Conservation (phyloP, 2,329 filamentous ascomycete species). For the Aspergillus fructus region DNA sequence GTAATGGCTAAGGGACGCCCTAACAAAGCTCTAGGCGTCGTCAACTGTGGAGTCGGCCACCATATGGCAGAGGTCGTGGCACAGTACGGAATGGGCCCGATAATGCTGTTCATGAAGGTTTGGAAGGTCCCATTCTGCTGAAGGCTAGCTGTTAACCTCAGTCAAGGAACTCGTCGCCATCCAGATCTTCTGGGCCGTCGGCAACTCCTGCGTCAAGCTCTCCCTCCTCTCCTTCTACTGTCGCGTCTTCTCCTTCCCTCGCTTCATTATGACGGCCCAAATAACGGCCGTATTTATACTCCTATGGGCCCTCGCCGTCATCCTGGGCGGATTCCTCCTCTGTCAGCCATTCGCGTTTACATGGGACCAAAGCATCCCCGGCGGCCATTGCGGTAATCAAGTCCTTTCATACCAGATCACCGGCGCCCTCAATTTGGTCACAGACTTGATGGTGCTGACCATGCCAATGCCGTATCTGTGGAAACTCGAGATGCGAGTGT, state of each 20-base stretch:
- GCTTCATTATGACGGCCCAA: neutral
- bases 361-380: neutral
- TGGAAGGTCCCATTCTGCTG: too few species aligned
- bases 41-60: neutral
- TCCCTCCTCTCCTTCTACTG: slow-evolving; percentile 2
- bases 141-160: too few species aligned
- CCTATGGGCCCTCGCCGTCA: neutral
- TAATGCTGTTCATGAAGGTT: neutral
- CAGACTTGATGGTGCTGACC: neutral
- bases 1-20: neutral
- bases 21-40: neutral
- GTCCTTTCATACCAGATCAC: neutral
- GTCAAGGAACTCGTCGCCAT: neutral
- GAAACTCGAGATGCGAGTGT: neutral
- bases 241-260: neutral
- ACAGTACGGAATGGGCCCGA: neutral
- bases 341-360: neutral
- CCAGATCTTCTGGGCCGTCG: neutral
- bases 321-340: neutral
- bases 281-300: neutral
- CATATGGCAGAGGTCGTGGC: neutral
- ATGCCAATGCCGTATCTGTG: neutral
- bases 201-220: neutral
- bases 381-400: neutral
- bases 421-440: neutral